Evolutionary conservation across 768 basidiomycete species (phyloP).

Genomic region (Boletus edulis): DNA sequence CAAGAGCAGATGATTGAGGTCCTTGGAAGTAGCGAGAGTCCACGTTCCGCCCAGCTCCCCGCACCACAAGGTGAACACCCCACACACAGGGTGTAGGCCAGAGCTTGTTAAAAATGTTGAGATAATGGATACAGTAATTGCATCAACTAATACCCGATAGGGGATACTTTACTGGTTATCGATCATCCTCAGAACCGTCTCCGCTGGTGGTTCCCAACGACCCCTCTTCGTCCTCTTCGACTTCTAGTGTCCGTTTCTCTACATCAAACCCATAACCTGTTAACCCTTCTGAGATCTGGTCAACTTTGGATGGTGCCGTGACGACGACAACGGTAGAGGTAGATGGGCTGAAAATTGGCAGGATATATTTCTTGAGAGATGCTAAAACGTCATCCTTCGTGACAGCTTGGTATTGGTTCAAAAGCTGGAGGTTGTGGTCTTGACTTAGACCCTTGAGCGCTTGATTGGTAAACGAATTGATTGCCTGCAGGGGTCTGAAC

Average conservation of each 20-base stretch:
- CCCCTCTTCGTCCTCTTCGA: slow-evolving; percentile 51
- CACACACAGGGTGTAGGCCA: not conserved
- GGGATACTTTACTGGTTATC: not conserved
- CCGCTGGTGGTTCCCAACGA: slow-evolving; percentile 32
- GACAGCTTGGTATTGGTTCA: slow-evolving; percentile 77
- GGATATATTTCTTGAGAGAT: slow-evolving; percentile 68
- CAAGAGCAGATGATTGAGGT: slow-evolving; percentile 63
- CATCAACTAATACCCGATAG: not conserved
- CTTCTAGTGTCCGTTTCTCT: slow-evolving; percentile 64
- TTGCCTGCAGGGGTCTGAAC: slow-evolving; percentile 48
- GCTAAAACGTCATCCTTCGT: slow-evolving; percentile 73
- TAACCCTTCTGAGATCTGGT: slow-evolving; percentile 66
- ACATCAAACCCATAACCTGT: slow-evolving; percentile 72
- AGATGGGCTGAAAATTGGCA: slow-evolving; percentile 79
- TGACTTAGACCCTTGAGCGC: slow-evolving; percentile 82
- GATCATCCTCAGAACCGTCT: slow-evolving; percentile 22
- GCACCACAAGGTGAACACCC: not conserved
- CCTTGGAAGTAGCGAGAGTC: slow-evolving; percentile 30
- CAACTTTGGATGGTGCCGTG: slow-evolving; percentile 77
- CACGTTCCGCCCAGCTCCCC: not conserved
- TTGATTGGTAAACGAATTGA: slow-evolving; percentile 85
- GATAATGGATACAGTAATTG: not conserved
- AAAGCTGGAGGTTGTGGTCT: slow-evolving; percentile 69
- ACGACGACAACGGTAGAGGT: slow-evolving; percentile 80
- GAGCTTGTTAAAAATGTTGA: not conserved